phyloP scores from a whole-genome alignment of 1,284 basidiomycete species.

The Gastroboletus turbinatus region DNA sequence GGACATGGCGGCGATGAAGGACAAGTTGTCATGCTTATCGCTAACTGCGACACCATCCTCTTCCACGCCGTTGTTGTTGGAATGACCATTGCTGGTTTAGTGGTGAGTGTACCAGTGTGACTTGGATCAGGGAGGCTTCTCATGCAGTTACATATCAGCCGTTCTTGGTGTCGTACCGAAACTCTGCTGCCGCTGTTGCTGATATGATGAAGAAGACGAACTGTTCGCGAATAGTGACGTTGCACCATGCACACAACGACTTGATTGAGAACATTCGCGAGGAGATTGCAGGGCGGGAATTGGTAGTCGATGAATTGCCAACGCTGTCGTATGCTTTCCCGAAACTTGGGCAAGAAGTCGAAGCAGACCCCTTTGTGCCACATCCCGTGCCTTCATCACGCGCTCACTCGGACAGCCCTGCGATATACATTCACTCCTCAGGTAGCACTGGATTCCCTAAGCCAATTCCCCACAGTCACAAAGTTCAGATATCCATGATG shows the following conservation, averaged over 20 bases:
- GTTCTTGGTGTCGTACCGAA: conserved; percentile 34
- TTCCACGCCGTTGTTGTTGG: conserved; percentile 29
- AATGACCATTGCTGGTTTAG: conserved; percentile 27
- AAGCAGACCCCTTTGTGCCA: conserved; percentile 19
- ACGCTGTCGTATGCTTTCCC: conserved; percentile 28
- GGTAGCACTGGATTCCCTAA: conserved; percentile 38
- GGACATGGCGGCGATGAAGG: conserved; percentile 13
- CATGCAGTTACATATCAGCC: conserved; percentile 18
- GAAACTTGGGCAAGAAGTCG: conserved; percentile 28
- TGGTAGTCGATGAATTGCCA: conserved; percentile 29
- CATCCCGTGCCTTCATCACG: conserved; percentile 20
- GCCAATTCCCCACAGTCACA: conserved; percentile 25
- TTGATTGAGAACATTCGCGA: conserved; percentile 22
- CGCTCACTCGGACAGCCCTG: conserved; percentile 11
- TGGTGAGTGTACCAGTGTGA: conserved; percentile 16
- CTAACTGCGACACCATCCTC: conserved; percentile 30
- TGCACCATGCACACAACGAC: conserved; percentile 17
- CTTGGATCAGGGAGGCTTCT: not conserved
- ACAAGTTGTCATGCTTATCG: conserved; percentile 30
- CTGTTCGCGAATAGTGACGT: conserved; percentile 31
- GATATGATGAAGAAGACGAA: conserved; percentile 28
- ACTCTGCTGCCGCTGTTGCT: conserved; percentile 29
- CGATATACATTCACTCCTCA: conserved; percentile 33
- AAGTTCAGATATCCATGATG: conserved; percentile 5
- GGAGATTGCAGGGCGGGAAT: not conserved